phyloP scores from a whole-genome alignment of 2,329 filamentous ascomycete species.

The Acarospora socialis region DNA sequence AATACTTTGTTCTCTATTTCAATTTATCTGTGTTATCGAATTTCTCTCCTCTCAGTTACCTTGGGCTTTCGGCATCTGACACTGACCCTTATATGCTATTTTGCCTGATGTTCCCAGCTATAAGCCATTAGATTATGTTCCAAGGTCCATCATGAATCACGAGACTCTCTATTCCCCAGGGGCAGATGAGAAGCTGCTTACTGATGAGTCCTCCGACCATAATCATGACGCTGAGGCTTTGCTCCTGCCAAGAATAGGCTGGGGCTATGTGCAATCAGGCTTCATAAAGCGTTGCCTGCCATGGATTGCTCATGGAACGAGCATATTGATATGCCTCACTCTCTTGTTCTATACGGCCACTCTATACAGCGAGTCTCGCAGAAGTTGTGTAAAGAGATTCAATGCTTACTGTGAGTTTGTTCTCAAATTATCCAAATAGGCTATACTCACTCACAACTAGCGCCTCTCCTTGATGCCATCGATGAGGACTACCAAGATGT shows the following conservation, averaged over 20 bases:
- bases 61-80: no score
- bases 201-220: neutral
- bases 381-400: constrained; percentile 3
- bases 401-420: constrained; percentile 1
- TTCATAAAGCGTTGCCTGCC: neutral
- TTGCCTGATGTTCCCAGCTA: neutral
- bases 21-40: neutral
- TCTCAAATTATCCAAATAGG: neutral
- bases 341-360: neutral
- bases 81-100: neutral
- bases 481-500: constrained; percentile 3
- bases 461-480: constrained; percentile 3
- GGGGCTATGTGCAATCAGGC: neutral
- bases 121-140: neutral
- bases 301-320: constrained; percentile 1
- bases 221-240: neutral
- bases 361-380: neutral
- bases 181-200: neutral
- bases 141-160: neutral
- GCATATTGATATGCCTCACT: neutral
- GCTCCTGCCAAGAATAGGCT: neutral
- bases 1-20: neutral
- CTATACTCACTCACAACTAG: neutral
- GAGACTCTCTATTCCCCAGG: neutral
- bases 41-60: neutral